Evolutionary conservation across 441 rosid species (phyloP), one percentile per base, ranked within the genome.

Genomic region (Dalechampia spathulata): DNA sequence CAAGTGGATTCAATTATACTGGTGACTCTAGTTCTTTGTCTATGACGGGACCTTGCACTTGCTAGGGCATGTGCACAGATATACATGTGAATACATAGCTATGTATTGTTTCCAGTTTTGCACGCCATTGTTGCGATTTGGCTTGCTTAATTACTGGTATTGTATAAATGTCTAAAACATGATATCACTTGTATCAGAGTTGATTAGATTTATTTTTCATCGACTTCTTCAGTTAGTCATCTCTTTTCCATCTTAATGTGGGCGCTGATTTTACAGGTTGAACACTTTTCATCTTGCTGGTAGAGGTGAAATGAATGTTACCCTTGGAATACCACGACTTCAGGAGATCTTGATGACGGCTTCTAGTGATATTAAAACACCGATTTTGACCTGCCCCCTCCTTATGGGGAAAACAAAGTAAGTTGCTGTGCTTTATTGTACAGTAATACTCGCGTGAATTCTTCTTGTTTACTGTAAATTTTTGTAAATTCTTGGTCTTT

Each of bases 251-350:
- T 49, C 44, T 38, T 20, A 34, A 13, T 27, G 6, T 15, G 17
- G 1, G 11, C 25, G 9, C 44, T 55, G 56, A 36, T 56, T 63
- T n/a, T 67, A 52, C 85, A 94, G 99, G 74, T 63, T 94, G 74
- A 90, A 94, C 69, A 94, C 99, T 64, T 94, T 94, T 75, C 99
- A 94, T 83, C 96, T 90, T 69, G 99, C 99, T 65, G 99, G 99
- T 42, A 79, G 99, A 66, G 99, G 99, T 74, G 99, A 90, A 79
- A 86, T 86, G 97, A 90, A 94, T 72, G 99, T 94, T 57, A 90
- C 98, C 17, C 91, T 94, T 46, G 98, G 99, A 53, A 86, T 90
- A 45, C 98, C 98, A 15, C 99, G 96, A 53, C 78, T 94, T 50
- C 98, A 94, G 71, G 99, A 94, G 78, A 94, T 94, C 65, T 70